Base-by-base conservation (phyloP, 148 eudicot genomes). In the Camellia japonica region DNA sequence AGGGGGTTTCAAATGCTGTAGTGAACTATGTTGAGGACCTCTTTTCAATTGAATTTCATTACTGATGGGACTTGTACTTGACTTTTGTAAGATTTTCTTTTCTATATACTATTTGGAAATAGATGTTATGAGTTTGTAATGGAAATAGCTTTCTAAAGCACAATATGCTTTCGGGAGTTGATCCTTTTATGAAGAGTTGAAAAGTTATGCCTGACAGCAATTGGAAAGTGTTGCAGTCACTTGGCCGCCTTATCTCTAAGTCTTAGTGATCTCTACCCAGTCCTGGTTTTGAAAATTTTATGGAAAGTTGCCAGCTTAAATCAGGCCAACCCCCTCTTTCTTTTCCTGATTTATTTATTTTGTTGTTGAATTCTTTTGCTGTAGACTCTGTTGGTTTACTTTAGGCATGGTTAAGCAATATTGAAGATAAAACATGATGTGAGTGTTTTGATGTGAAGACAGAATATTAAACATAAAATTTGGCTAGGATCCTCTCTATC, bases 41-140 rank as follows among this genome's bases (percentile, higher is more conserved):
- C 6, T 55, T 78, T 43, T 78, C 19, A 59, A 19, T 49, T 68
- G 64, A 71, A 59, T 44, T 59, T 51, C 63, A 12, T 61, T 10
- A 13, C 58, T 56, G 60, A 65, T 66, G 75, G 66, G 74, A 73
- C 69, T 19, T 59, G 44, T 49, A 38, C 15, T 81, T 59, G 8
- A 65, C 18, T 1, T 55, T n/a, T 58, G 38, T 68, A 83, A 16
- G 16, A 43, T 5, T 66, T 65, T 6, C 20, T 43, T 74, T 14
- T 18, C 38, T 71, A 10, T 71, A 7, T 16, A 46, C 41, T 47
- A 30, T 19, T 69, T n/a, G 11, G 74, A 51, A 68, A 14, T 42
- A 68, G 71, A 41, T 68, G 3, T 68, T 14, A 1, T 46, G 68
- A 64, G 68, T 64, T 64, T 20, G 68, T 61, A 61, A 61, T 16